phyloP scores from a whole-genome alignment of 2,329 filamentous ascomycete genomes.

The Cercospora zeae-maydis region DNA sequence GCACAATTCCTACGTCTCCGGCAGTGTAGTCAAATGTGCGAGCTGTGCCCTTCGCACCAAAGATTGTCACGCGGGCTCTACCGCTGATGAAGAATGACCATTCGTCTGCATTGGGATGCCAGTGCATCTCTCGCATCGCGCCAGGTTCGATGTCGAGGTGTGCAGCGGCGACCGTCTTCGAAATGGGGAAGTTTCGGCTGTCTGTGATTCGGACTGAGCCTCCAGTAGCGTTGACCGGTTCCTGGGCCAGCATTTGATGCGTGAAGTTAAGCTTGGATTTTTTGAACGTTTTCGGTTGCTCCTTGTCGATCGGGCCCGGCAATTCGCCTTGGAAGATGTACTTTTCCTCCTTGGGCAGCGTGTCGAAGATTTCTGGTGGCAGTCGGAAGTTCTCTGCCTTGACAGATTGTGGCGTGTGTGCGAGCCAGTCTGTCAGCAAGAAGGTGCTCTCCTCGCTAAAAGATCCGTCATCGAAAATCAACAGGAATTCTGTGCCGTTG shows the following conservation, averaged over 20 bases:
- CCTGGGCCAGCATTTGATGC: conserved; percentile 67
- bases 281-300: conserved; percentile 62
- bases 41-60: conserved; percentile 64
- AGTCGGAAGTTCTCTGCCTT: conserved; percentile 73
- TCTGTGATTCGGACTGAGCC: conserved; percentile 72
- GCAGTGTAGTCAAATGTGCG: conserved; percentile 72
- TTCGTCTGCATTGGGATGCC: conserved; percentile 75
- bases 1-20: conserved; percentile 74
- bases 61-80: conserved; percentile 69
- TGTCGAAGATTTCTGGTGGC: conserved; percentile 64
- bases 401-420: conserved; percentile 68
- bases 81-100: conserved; percentile 77
- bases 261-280: conserved; percentile 67
- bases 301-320: conserved; percentile 62
- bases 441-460: conserved; percentile 68
- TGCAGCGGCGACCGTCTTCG: conserved; percentile 68
- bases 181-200: conserved; percentile 71
- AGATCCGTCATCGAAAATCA: conserved; percentile 59
- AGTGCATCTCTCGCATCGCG: conserved; percentile 75
- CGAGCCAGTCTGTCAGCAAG: conserved; percentile 69
- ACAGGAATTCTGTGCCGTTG: conserved; percentile 59
- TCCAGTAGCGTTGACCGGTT: conserved; percentile 62
- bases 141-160: conserved; percentile 68
- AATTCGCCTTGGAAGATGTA: conserved; percentile 70
- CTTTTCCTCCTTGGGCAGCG: conserved; percentile 63